Conservation (phyloP, 1,284 basidiomycete species). For the Phenoliferia sp. region DNA sequence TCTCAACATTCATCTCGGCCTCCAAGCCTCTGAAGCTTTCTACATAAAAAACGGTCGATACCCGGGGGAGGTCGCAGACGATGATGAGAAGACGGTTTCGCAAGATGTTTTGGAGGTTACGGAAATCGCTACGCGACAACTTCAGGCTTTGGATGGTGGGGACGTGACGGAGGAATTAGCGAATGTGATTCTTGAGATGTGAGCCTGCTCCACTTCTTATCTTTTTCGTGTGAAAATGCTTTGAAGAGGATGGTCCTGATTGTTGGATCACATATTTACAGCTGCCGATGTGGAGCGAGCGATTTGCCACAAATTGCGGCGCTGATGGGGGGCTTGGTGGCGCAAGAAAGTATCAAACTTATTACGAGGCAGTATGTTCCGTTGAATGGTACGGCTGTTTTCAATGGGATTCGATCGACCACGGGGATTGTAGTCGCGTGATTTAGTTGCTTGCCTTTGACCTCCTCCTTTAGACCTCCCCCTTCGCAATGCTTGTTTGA, state of each 20-base stretch:
- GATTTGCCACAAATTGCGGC: conserved; percentile 90
- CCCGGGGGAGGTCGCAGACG: conserved; percentile 45
- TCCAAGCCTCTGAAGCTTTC: conserved; percentile 48
- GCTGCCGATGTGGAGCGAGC: conserved; percentile 31
- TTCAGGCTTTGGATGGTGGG: conserved; percentile 11
- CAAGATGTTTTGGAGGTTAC: conserved; percentile 11
- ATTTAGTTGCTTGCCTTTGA: not conserved
- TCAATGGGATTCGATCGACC: conserved; percentile 4
- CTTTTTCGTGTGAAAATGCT: conserved; percentile 1
- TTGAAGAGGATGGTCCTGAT: not conserved
- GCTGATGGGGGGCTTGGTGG: conserved; percentile 85
- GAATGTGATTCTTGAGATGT: conserved; percentile 74
- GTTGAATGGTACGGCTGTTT: conserved; percentile 42
- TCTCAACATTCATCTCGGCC: conserved; percentile 41
- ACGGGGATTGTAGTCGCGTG: not conserved
- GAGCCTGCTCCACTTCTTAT: conserved; percentile 41
- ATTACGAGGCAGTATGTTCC: conserved; percentile 95
- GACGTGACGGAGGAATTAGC: conserved; percentile 59
- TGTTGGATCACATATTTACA: conserved; percentile 6
- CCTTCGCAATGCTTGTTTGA: not conserved
- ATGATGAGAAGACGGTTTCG: conserved; percentile 26
- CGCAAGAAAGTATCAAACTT: conserved; percentile 97
- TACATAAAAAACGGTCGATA: conserved; percentile 42
- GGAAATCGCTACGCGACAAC: conserved; percentile 18
- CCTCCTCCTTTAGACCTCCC: not conserved